Percentiles rank a stretch among this genome's conserved stretches.
Evolutionary conservation across 768 basidiomycete genomes (phyloP).

Genomic region (Sarcomyxa edulis): DNA sequence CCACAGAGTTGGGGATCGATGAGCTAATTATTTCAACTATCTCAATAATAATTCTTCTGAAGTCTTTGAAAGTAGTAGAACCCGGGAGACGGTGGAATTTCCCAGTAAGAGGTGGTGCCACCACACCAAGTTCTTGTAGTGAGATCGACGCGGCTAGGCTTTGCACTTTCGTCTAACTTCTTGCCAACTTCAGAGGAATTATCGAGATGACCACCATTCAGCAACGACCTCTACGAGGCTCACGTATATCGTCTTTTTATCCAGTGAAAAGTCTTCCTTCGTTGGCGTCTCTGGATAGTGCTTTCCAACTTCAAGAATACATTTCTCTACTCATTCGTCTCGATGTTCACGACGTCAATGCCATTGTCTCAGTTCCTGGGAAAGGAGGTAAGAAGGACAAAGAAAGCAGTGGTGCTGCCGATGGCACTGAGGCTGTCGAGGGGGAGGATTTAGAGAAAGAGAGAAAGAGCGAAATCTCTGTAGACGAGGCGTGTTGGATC

Average conservation of each 20-base stretch:
- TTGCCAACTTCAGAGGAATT: no score
- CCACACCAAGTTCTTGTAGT: no score
- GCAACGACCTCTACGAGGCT: slow-evolving; percentile 70
- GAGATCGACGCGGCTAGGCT: no score
- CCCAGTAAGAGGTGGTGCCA: no score
- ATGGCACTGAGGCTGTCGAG: slow-evolving; percentile 24
- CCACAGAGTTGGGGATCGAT: no score
- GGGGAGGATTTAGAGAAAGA: slow-evolving; percentile 28
- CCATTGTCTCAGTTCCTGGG: slow-evolving; percentile 74
- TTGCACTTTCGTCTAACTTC: no score
- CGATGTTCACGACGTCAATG: slow-evolving; percentile 85
- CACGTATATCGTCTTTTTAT: slow-evolving; percentile 76
- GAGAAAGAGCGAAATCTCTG: slow-evolving; percentile 43
- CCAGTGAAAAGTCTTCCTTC: slow-evolving; percentile 68
- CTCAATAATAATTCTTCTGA: no score
- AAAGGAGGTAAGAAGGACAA: slow-evolving; percentile 23
- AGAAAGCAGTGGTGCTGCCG: slow-evolving; percentile 14
- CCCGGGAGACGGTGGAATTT: no score
- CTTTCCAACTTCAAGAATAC: slow-evolving; percentile 94
- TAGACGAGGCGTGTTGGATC: slow-evolving; percentile 84
- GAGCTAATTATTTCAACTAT: no score
- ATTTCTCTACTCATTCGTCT: slow-evolving; percentile 81
- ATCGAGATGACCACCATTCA: slow-evolving; percentile 21
- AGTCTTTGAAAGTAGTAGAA: no score
- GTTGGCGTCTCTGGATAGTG: slow-evolving; percentile 75